Evolutionary conservation across 2,329 filamentous ascomycete genomes (phyloP), one percentile per base, ranked within the genome.

Genomic region (Cladosporium sp.): DNA sequence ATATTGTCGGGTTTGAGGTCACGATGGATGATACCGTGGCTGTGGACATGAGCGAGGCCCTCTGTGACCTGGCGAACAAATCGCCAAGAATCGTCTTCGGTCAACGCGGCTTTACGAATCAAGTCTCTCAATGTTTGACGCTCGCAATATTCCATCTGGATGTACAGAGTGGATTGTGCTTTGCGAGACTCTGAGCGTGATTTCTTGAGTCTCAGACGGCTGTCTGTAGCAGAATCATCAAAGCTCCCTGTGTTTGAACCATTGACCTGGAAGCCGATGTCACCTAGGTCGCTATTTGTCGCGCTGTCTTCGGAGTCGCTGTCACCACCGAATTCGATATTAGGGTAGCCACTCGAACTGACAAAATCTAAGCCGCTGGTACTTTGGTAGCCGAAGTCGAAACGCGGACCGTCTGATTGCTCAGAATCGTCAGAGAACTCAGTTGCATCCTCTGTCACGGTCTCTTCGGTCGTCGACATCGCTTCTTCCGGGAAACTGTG

Each of bases 81-180:
- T 30, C 92, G 86, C 94, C 94, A 99, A 15, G 89, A 84, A 67
- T 96, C 89, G 28, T 91, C 83, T 65, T 89, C 86, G 65, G 85
- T 84, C 11, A 97, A 76, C 12, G 38, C n/a, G 30, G 86, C 88
- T 67, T 88, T 85, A 20, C 84, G 82, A 59, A 99, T 95, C 30
- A 97, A 76, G 78, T 97, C 92, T 19, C 92, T 88, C 34, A 99
- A 82, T 0, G 94, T 97, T 65, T 89, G 85, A 70, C 93, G 94
- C 72, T 97, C 93, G 69, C 94, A 99, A 66, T 97, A 96, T 71
- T 99, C 94, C 94, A 99, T 99, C 61, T 96, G 94, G 58, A 99
- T 97, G 72, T 97, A 99, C 42, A 99, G 81, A 6, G 92, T 87
- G 0, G 88, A 92, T 55, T 84, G 84, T 61, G 84, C 82, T 43